Conservation (phyloP, 441 rosid species). For the Omphalea diandra region DNA sequence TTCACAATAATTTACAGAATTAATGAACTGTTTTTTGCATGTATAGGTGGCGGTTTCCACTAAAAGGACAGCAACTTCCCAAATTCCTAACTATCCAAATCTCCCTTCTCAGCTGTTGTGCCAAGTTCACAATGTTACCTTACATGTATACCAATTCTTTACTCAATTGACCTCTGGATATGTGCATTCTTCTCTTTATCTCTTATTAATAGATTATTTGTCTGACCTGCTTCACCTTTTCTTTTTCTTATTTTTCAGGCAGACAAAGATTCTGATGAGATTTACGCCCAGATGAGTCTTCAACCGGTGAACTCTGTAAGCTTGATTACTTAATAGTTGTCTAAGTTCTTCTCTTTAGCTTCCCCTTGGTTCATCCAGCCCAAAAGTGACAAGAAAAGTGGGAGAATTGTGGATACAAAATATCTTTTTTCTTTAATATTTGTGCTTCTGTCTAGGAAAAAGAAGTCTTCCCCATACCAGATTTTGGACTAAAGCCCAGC, state of each 20-base stretch:
- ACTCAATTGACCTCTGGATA: not conserved
- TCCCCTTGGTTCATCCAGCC: not conserved
- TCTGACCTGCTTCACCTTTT: constrained; percentile 10
- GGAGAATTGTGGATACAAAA: not conserved
- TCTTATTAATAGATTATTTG: not conserved
- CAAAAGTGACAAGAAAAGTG: not conserved
- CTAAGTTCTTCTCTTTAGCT: not conserved
- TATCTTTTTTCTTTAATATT: not conserved
- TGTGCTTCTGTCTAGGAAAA: constrained; percentile 52
- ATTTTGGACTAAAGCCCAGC: constrained; percentile 75
- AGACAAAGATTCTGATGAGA: constrained; percentile 89
- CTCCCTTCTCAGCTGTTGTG: constrained; percentile 92
- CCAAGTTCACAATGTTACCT: constrained; percentile 91
- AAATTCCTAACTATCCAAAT: constrained; percentile 91
- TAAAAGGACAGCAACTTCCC: constrained; percentile 78
- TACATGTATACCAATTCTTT: constrained; percentile 54
- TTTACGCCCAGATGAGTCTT: constrained; percentile 96
- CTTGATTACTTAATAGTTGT: constrained; percentile 9
- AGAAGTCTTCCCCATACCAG: constrained; percentile 84
- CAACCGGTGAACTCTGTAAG: constrained; percentile 89
- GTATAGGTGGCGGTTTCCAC: constrained; percentile 86
- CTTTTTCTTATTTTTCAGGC: constrained; percentile 44
- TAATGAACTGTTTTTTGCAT: constrained; percentile 9
- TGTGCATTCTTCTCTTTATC: not conserved
- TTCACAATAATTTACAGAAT: not conserved